Conservation (phyloP, 73 alveolate genomes). For the Tetrahymena malaccensis region DNA sequence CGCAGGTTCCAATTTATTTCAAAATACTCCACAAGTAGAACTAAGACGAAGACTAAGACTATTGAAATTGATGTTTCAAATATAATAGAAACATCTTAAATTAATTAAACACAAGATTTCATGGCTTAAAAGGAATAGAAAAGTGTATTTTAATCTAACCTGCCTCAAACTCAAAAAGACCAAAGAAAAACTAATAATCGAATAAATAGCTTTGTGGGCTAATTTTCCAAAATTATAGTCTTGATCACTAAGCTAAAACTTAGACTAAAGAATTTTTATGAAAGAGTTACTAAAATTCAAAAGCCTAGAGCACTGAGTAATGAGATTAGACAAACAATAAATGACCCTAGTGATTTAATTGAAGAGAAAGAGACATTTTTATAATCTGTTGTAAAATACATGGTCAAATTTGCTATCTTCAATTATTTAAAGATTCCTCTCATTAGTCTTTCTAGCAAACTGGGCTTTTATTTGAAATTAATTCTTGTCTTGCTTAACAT, state of each 20-base stretch:
- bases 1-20: not conserved
- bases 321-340: not conserved
- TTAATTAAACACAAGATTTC: not conserved
- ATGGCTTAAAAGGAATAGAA: not conserved
- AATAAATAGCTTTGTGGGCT: no score
- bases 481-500: not conserved
- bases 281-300: not conserved
- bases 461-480: not conserved
- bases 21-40: not conserved
- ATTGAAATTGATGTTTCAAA: not conserved
- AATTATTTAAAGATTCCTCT: no score
- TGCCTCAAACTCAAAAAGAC: not conserved
- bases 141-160: not conserved
- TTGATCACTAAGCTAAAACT: not conserved
- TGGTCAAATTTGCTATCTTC: no score
- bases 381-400: no score
- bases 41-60: not conserved
- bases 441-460: not conserved
- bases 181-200: no score
- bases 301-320: not conserved
- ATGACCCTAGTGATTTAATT: not conserved
- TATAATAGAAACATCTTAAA: not conserved
- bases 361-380: no score
- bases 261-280: not conserved
- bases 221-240: not conserved